Base-by-base conservation (phyloP, 805 yeast species). In the Myxozyma neotropica region DNA sequence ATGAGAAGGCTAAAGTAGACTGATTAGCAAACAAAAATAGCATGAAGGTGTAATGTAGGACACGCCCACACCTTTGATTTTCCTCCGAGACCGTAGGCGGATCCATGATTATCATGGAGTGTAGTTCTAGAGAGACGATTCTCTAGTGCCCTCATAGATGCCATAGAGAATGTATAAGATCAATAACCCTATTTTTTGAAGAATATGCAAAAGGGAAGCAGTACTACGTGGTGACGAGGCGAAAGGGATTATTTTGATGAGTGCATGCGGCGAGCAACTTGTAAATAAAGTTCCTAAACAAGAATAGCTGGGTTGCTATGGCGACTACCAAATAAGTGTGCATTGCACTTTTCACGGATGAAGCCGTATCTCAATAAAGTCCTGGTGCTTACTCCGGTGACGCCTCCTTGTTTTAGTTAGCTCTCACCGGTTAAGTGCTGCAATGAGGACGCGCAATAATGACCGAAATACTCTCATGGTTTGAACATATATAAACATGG, bases 111-210 rank as follows among this genome's bases (percentile, higher is more conserved):
- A 24, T 61, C 65, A 19, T 61, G 57, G 1, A 61, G 40, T 2
- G 63, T 58, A 12, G 65, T 53, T 24, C 61, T 49, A 13, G 66
- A 62, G 24, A 62, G 61, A 13, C 60, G 42, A 21, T 58, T 55
- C 39, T 62, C 66, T 1, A 62, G 53, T 6, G 64, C 42, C 26
- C 57, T 27, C 12, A 60, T 49, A 12, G 66, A 42, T 13, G 60
- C 46, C 66, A 59, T 60, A 23, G 6, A 3, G 5, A 19, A n/a
- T 33, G 38, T 24, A 4, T 13, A 4, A 35, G n/a, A 3, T 35
- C 38, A 35, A 4, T 35, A n/a, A 13, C 8, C 8, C 8, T 35
- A n/a, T 35, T 35, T 4, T 8, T 13, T 31, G n/a, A n/a, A n/a
- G n/a, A n/a, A n/a, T n/a, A n/a, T n/a, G n/a, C n/a, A n/a, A n/a